A percentile compares a stretch with the other conserved stretches of the same genome.
Evolutionary conservation across 2,329 filamentous ascomycete species (phyloP).

Genomic region (Aureobasidium sp.): DNA sequence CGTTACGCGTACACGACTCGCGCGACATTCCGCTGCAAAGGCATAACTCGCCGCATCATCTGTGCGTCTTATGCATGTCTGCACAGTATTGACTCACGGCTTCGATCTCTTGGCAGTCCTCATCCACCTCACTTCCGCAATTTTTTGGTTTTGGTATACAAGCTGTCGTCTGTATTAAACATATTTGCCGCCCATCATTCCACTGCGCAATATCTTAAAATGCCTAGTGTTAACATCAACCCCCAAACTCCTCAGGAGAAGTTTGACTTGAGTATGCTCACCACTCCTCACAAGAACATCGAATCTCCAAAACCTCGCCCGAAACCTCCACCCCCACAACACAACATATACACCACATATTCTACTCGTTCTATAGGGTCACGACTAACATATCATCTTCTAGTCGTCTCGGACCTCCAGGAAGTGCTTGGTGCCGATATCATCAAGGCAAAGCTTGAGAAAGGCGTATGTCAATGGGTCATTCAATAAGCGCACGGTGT

Average conservation of each 20-base stretch:
- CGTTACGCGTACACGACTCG: slow-evolving; percentile 11
- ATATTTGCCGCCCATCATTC: background rate
- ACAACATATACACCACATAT: background rate
- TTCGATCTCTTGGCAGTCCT: background rate
- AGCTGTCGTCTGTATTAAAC: background rate
- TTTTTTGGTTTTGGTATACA: slow-evolving; percentile 11
- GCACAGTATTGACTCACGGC: slow-evolving; percentile 2
- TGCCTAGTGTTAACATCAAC: slow-evolving; percentile 3
- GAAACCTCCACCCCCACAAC: background rate
- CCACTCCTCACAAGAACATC: background rate
- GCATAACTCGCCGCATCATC: background rate
- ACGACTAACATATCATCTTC: background rate
- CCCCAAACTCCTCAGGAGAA: slow-evolving; percentile 58
- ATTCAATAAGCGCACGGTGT: background rate
- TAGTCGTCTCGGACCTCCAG: background rate
- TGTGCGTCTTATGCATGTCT: background rate
- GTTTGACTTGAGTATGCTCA: slow-evolving; percentile 64
- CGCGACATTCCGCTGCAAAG: background rate
- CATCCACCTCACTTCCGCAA: background rate
- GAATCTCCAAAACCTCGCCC: background rate
- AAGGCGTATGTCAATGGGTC: background rate
- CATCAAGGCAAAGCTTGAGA: slow-evolving; percentile 4
- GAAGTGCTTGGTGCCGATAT: background rate
- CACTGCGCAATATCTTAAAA: background rate
- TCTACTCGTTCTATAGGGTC: background rate